Evolutionary conservation across 2,329 filamentous ascomycete species (phyloP), one percentile per base, ranked within the genome.

Genomic region (Claviceps purpurea): DNA sequence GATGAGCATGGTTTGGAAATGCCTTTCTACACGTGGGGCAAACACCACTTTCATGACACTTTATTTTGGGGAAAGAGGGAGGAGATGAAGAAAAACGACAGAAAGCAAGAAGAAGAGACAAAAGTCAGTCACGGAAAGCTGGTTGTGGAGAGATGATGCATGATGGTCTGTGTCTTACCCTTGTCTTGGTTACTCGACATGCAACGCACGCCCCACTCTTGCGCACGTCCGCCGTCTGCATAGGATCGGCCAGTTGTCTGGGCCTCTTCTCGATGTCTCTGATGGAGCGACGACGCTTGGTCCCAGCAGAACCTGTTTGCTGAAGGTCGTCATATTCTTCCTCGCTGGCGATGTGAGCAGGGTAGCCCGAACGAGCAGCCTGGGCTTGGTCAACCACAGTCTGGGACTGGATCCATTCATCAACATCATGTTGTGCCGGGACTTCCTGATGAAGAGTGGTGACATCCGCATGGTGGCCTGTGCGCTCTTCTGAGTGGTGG

Each of bases 161-260:
- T 39, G 50, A 49, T 47, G 30, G 52, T 34, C 30, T 34, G 30
- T 61, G 59, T 62, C 72, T 69, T 68, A 76, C 74, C 58, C 65
- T 63, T 58, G 70, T 69, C 65, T 74, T 76, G 57, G 67, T 68
- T 55, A 72, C 66, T 57, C 69, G 72, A 61, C 74, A 77, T 52
- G 68, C 69, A 51, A 71, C 65, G 57, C 74, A 77, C 38, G 74
- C 72, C 53, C 70, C 70, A 58, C 65, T 66, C 59, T 73, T 71
- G 56, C 74, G 72, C 51, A 77, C 72, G 51, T 69, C 68, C 50
- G 72, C 73, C 44, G 74, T 75, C 62, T 74, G 68, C 54, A 70
- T 65, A 43, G 65, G 68, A 56, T 70, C 64, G 52, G 60, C 60
- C 26, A 71, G 61, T 51, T 69, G 66, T 48, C 68, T 62, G 50